Base-by-base conservation (phyloP, 495 filamentous ascomycete species). In the Mytilinidion resinicola region DNA sequence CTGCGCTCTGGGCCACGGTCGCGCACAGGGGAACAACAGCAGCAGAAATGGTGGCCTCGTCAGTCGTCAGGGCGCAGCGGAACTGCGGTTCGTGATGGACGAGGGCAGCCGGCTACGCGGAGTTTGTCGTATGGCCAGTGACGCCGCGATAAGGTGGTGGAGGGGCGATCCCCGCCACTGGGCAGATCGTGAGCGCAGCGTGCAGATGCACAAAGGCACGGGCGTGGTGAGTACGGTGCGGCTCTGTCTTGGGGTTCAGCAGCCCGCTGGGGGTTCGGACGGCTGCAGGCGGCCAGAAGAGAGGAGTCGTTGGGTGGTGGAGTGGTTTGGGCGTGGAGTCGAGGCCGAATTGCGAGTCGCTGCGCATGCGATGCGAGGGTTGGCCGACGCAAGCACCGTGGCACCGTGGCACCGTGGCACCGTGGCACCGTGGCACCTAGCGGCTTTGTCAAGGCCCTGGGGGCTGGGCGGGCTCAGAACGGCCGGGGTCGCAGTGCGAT, bases 141-240 rank as follows among this genome's bases (percentile, higher is more conserved):
- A 61, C 49, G 58, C 52, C 61, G 62, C 62, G 62, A 65, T 65
- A 65, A 65, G 62, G 51, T 56, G 62, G 39, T 51, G 59, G 58
- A 61, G 62, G 62, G 62, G 58, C 58, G 62, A 65, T 61, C 50
- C 61, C 62, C 58, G 54, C 58, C 58, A 61, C 62, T 58, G 57
- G 36, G 57, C 54, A 57, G 62, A 52, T 21, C 43, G 43, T 48
- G 42, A 42, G 34, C 34, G 48, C 43, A 44, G 53, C 34, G 25
- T 43, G 53, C 21, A 57, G 46, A 47, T 51, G 57, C 62, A 60
- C 61, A 56, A 55, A 59, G 56, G 60, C 55, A 63, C 60, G 60
- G 58, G 55, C 55, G 46, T 39, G 49, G 21, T 43, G n/a, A 15
- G 33, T 43, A 54, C 34, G 51, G 49, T 63, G 60, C 60, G 60